Conservation (phyloP, 345 rosid species). For the Murraya koenigii region DNA sequence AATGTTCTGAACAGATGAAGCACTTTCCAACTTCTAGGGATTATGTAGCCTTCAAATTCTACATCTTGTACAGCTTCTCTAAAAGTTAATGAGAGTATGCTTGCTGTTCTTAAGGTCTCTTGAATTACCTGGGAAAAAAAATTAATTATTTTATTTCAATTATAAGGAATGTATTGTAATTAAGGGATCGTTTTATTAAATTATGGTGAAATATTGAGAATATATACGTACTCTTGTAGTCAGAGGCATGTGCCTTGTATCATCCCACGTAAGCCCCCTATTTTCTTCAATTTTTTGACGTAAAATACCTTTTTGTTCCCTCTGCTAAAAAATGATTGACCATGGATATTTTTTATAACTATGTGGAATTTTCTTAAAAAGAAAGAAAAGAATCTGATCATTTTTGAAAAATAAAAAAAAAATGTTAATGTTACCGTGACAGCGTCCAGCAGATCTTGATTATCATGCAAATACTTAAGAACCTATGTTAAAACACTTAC, state of each 20-base stretch:
- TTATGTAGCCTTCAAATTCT: constrained; percentile 69
- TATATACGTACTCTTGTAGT: constrained; percentile 55
- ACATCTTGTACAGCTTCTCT: constrained; percentile 92
- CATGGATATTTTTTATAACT: not conserved
- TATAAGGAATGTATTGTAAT: not conserved
- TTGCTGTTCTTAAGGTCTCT: constrained; percentile 88
- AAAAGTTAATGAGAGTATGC: constrained; percentile 85
- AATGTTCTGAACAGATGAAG: constrained; percentile 89
- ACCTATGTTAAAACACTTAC: constrained; percentile 87
- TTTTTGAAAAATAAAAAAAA: not conserved
- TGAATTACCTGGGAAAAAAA: constrained; percentile 65
- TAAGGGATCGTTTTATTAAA: not conserved
- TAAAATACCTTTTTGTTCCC: constrained; percentile 64
- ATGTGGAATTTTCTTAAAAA: not conserved
- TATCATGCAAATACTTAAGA: constrained; percentile 80
- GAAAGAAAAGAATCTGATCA: not conserved
- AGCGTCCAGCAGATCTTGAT: constrained; percentile 50
- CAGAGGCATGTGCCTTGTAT: constrained; percentile 82
- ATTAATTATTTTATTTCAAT: not conserved
- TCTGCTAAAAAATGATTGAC: constrained; percentile 34
- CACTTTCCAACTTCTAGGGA: constrained; percentile 97
- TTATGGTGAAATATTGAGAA: not conserved
- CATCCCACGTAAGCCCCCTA: constrained; percentile 81
- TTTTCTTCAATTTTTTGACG: constrained; percentile 42
- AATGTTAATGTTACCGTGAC: constrained; percentile 44